Evolutionary conservation across 2,329 filamentous ascomycete species (phyloP), one percentile per base, ranked within the genome.

Genomic region (Neopestalotiopsis rosae): DNA sequence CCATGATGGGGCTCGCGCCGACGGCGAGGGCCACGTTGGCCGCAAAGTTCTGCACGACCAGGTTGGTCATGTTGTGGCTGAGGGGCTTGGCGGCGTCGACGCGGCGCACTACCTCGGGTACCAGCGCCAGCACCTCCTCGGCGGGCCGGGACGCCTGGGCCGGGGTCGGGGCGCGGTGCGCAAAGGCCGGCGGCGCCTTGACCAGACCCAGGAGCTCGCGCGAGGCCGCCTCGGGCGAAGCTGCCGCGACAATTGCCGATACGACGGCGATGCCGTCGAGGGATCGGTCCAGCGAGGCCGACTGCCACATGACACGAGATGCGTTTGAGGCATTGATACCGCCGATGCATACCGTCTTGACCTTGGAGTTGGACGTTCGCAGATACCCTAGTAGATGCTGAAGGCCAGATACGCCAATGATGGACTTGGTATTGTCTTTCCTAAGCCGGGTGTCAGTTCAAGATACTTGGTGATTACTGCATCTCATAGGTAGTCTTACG

Each of bases 11-110:
- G 24, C 92, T 96, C 13, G 93, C 92, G 45, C 95, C 95, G 66
- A 97, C 87, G 42, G 92, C 89, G 17, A 70, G 87, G 52, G 94
- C 94, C 3, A 98, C 91, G 76, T 97, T 98, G 66, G 96, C 95
- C 17, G 95, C 93, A 76, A 98, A 93, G 81, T 98, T 97, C 76
- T 97, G 94, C 28, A 98, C 95, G 0, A 98, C 95, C 66, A 95
- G 86, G 79, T 98, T 98, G 66, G 96, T 98, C 94, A 98, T 98
- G 81, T 97, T 98, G 82, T 98, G 95, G 65, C 92, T 92, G 28
- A 98, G 86, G 0, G 95, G 94, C 68, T 88, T 91, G 58, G 81
- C 85, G 2, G 84, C 79, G 5, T 88, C 88, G 62, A 97, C 87
- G 5, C 85, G 84, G 69, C 83, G 84, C 58, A 97, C 84, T 20